phyloP scores from a whole-genome alignment of 2,329 filamentous ascomycete species.

The Aspergillus brunneoviolaceus region DNA sequence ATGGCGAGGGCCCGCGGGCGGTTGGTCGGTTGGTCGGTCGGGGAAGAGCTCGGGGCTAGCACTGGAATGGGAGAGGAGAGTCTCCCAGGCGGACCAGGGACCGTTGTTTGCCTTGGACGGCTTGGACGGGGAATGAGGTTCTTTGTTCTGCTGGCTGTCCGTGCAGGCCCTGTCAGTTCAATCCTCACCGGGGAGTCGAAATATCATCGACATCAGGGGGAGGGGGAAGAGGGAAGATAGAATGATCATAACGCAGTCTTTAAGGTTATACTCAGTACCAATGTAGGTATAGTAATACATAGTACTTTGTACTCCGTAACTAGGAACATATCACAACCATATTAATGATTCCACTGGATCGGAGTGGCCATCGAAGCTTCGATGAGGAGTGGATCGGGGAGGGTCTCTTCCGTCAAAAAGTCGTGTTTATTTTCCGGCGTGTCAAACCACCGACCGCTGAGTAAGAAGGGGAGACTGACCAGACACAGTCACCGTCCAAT shows the following conservation, averaged over 20 bases:
- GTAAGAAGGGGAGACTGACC: neutral
- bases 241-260: too few relatives aligned
- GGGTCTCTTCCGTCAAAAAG: neutral
- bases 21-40: neutral
- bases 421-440: neutral
- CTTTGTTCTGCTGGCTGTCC: constrained; percentile 3
- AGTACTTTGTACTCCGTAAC: neutral
- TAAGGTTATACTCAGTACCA: too few relatives aligned
- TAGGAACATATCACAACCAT: neutral
- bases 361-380: neutral
- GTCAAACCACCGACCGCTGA: neutral
- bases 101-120: constrained; percentile 10
- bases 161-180: constrained; percentile 4
- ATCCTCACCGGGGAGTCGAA: neutral
- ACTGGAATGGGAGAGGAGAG: constrained; percentile 10
- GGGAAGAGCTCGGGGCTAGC: neutral
- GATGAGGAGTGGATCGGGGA: neutral
- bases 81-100: constrained; percentile 9
- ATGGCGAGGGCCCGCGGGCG: neutral
- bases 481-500: too few relatives aligned
- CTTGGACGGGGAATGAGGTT: constrained; percentile 3
- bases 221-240: too few relatives aligned
- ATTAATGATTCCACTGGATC: neutral
- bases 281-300: neutral
- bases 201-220: neutral